Evolutionary conservation across 2,329 filamentous ascomycete species (phyloP).

Genomic region (Aspergillus terreus): DNA sequence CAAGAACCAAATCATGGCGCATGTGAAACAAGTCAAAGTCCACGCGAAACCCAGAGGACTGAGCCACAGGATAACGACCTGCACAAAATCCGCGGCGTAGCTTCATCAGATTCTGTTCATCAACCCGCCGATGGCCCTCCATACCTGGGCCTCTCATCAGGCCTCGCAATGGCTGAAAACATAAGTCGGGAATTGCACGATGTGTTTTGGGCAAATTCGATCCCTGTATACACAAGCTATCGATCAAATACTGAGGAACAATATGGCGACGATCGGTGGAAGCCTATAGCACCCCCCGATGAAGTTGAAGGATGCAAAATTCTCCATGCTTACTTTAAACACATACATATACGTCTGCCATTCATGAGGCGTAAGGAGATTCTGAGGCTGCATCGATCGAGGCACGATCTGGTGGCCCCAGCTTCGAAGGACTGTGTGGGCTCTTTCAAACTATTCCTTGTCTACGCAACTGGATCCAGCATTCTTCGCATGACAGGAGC

Average conservation of each 20-base stretch:
- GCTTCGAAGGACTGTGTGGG: constrained; percentile 10
- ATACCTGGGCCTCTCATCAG: constrained; percentile 18
- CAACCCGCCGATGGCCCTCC: not conserved
- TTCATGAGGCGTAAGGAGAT: constrained; percentile 15
- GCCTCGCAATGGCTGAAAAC: constrained; percentile 14
- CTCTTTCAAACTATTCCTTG: constrained; percentile 21
- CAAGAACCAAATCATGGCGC: no score
- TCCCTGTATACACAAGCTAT: constrained; percentile 8
- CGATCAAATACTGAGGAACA: no score
- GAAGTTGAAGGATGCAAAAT: constrained; percentile 11
- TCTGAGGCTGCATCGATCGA: constrained; percentile 7
- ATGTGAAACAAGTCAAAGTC: no score
- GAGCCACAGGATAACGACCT: not conserved
- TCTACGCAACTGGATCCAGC: constrained; percentile 18
- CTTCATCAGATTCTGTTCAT: not conserved
- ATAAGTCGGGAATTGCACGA: constrained; percentile 14
- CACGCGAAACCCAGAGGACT: no score
- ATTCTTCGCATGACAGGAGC: constrained; percentile 16
- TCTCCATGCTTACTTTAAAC: constrained; percentile 18
- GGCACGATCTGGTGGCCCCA: not conserved
- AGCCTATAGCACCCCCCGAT: constrained; percentile 6
- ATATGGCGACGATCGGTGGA: not conserved
- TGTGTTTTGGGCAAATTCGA: constrained; percentile 9
- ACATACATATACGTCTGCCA: constrained; percentile 18
- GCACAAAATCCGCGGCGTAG: not conserved